phyloP scores from a whole-genome alignment of 108 stramenopile species.

The Epipyxis sp. region DNA sequence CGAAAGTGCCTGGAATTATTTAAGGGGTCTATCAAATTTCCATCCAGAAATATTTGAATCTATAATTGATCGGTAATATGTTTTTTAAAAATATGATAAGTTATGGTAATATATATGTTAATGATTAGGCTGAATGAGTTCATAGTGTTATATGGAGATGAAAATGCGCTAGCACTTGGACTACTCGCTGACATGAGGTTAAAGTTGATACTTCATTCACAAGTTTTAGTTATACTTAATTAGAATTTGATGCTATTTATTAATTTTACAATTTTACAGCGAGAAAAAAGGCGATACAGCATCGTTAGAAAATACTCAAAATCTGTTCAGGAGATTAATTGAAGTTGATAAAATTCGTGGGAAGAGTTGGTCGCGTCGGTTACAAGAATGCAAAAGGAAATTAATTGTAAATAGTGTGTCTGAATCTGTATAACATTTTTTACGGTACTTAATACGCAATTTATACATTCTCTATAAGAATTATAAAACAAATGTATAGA shows the following conservation, averaged over 20 bases:
- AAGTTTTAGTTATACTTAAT: background rate
- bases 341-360: background rate
- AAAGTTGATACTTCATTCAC: background rate
- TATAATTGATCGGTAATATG: background rate
- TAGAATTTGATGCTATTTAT: no score
- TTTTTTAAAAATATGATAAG: background rate
- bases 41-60: background rate
- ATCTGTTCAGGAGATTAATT: background rate
- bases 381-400: no score
- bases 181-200: constrained; percentile 12
- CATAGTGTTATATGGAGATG: background rate
- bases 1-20: constrained; percentile 56
- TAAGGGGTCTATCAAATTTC: constrained; percentile 35
- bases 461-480: no score
- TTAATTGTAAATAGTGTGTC: no score
- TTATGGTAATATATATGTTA: background rate
- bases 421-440: no score
- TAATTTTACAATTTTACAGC: background rate
- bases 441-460: no score
- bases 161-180: background rate
- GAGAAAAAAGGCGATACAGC: background rate
- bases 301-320: background rate
- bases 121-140: background rate
- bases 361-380: constrained; percentile 11
- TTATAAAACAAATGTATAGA: no score